Evolutionary conservation across 1,284 basidiomycete genomes (phyloP), one percentile per base, ranked within the genome.

Genomic region (Malassezia equina): DNA sequence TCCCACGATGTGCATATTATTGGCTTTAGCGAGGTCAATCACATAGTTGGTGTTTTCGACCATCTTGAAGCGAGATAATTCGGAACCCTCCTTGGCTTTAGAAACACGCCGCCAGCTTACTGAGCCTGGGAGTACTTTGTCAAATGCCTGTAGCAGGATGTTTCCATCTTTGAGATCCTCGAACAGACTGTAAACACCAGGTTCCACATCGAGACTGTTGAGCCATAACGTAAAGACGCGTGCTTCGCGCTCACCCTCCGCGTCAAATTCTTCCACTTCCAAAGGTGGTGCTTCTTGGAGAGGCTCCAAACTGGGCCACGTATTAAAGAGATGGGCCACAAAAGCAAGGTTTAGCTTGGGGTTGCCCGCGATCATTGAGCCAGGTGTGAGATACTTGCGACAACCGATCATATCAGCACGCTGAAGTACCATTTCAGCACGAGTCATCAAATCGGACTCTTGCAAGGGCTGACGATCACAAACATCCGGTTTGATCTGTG

Each of bases 301-400:
- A 3, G 91, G 91, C 61, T 75, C 73, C 28, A 75, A 65, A 39
- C 72, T 71, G 2, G 93, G 93, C 78, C 88, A 86, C 2, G 89
- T 96, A 80, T 98, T 98, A 83, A 98, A 98, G 51, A 98, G 81
- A 76, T 95, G 91, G 44, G 94, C 93, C 52, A 96, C 93, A 75
- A 96, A 98, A 4, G 94, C 93, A 58, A 98, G 84, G 77, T 98
- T 98, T 44, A 98, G 81, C 72, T 93, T 90, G n/a, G 90, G 90
- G 75, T 98, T 98, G 17, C 94, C 93, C 4, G 88, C 79, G 21
- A 95, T 82, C 63, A 98, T 84, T 15, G 91, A 87, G 21, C 88
- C 85, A 0, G 88, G 83, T 0, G 93, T 93, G 28, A 98, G 81
- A 79, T 94, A 98, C 75, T 95, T 94, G 63, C 91, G 82, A 78